A percentile compares a stretch with the other conserved stretches of the same genome.
phyloP scores from a whole-genome alignment of 192 early-diverging fungal genomes.

The Coemansia sp. region DNA sequence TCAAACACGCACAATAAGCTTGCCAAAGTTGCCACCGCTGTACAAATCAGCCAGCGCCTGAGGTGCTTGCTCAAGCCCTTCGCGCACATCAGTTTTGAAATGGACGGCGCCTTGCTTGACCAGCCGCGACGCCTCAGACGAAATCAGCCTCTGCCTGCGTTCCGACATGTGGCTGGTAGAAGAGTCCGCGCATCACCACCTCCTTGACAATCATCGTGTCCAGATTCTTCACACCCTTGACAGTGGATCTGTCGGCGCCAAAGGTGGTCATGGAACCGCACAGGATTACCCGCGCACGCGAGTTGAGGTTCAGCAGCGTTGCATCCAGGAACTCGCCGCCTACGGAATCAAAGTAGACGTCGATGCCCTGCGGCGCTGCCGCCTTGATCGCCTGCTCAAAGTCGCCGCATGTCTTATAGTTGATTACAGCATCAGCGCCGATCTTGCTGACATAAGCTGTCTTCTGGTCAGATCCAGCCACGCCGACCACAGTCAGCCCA shows the following conservation, averaged over 20 bases:
- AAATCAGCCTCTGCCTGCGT: constrained; percentile 58
- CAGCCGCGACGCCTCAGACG: constrained; percentile 57
- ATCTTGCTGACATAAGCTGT: constrained; percentile 66
- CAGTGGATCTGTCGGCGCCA: constrained; percentile 43
- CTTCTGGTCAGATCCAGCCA: constrained; percentile 84
- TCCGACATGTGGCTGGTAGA: constrained; percentile 57
- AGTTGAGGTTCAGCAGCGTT: constrained; percentile 66
- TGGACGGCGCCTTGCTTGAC: constrained; percentile 63
- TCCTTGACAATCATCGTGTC: constrained; percentile 59
- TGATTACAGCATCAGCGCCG: constrained; percentile 85
- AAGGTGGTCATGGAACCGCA: constrained; percentile 80
- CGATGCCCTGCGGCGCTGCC: constrained; percentile 77
- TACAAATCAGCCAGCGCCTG: constrained; percentile 63
- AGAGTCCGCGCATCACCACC: constrained; percentile 67
- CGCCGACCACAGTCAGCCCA: constrained; percentile 82
- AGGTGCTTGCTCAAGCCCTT: constrained; percentile 71
- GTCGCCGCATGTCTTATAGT: constrained; percentile 82
- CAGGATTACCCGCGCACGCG: constrained; percentile 65
- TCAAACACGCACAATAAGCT: constrained; percentile 59
- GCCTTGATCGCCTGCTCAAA: constrained; percentile 57
- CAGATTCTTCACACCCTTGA: constrained; percentile 62
- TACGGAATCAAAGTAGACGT: constrained; percentile 87
- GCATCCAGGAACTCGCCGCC: constrained; percentile 80
- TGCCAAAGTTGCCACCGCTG: constrained; percentile 71
- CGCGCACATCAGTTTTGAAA: constrained; percentile 60